These are phyloP conservation scores for Starmera pachycereana DNA, from an alignment of 805 yeast genomes.

Conservation along the genomic window DNA sequence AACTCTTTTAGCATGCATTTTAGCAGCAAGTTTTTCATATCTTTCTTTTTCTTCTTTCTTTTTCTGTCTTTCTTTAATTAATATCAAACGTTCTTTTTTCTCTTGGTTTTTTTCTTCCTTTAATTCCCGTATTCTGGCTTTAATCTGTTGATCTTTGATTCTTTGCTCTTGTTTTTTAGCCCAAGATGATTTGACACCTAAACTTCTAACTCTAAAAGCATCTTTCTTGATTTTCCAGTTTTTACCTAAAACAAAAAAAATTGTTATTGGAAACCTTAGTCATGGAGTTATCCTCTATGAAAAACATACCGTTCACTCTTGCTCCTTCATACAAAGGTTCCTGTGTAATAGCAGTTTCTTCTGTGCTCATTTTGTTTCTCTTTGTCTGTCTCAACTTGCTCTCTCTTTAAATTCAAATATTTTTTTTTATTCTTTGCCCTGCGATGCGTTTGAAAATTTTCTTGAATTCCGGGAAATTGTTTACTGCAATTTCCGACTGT, in stretches of 20 bases:
- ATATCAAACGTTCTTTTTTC: conserved; percentile 41
- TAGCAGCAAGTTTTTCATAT: conserved; percentile 68
- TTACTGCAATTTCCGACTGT: no score
- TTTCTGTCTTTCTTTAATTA: conserved; percentile 63
- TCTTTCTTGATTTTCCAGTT: conserved; percentile 61
- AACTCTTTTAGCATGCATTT: conserved; percentile 86
- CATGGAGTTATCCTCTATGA: not conserved
- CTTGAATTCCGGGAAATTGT: no score
- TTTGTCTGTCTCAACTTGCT: no score
- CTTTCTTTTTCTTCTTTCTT: conserved; percentile 85
- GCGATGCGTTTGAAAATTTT: no score
- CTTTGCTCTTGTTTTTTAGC: conserved; percentile 56
- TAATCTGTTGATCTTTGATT: conserved; percentile 53
- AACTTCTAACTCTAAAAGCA: conserved; percentile 54
- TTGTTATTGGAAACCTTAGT: no score
- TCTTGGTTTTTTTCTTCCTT: conserved; percentile 68
- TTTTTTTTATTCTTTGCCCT: no score
- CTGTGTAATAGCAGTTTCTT: no score
- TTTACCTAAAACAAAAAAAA: conserved; percentile 37
- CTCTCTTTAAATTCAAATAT: no score
- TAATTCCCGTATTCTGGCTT: conserved; percentile 58
- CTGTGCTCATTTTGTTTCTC: no score
- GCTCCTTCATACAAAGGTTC: conserved; percentile 7
- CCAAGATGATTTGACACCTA: conserved; percentile 56
- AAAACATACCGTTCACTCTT: conserved; percentile 16